phyloP scores from a whole-genome alignment of 2,329 filamentous ascomycete species.

The Trichoderma atrobrunneum region DNA sequence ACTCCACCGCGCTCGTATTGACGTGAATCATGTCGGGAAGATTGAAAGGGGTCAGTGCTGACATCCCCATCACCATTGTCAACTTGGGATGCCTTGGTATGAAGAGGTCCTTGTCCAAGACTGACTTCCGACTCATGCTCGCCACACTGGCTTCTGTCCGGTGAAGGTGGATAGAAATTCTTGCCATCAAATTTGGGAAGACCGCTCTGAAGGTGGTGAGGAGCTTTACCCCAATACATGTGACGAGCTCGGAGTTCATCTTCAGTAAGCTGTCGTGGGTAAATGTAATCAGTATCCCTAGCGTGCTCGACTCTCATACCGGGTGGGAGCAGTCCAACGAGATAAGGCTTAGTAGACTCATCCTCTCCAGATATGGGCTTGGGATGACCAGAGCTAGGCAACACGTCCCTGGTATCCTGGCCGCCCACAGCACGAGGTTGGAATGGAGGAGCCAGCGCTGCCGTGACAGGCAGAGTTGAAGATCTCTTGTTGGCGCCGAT shows the following conservation, averaged over 20 bases:
- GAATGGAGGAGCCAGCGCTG: constrained; percentile 50
- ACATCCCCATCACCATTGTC: neutral
- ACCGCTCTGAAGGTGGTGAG: constrained; percentile 48
- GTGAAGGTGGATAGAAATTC: constrained; percentile 60
- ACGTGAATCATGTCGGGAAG: neutral
- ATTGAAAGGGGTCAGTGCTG: neutral
- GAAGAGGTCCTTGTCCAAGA: neutral
- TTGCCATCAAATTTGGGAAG: constrained; percentile 64
- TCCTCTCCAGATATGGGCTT: neutral
- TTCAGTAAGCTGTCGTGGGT: constrained; percentile 54
- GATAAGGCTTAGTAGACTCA: constrained; percentile 44
- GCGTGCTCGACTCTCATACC: constrained; percentile 43
- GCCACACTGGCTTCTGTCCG: constrained; percentile 38
- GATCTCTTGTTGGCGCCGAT: constrained; percentile 29
- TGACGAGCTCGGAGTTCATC: constrained; percentile 58
- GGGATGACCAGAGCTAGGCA: neutral
- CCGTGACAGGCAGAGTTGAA: constrained; percentile 42
- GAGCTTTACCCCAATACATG: constrained; percentile 59
- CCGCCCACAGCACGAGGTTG: constrained; percentile 38
- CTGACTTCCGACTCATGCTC: constrained; percentile 6
- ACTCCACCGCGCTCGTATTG: neutral
- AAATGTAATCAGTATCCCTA: constrained; percentile 49
- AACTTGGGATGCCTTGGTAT: neutral
- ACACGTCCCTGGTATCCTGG: neutral
- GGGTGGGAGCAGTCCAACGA: constrained; percentile 51